Evolutionary conservation across 169 alveolate genomes (phyloP), one percentile per base, ranked within the genome.

Genomic region (Cryptosporidium muris): DNA sequence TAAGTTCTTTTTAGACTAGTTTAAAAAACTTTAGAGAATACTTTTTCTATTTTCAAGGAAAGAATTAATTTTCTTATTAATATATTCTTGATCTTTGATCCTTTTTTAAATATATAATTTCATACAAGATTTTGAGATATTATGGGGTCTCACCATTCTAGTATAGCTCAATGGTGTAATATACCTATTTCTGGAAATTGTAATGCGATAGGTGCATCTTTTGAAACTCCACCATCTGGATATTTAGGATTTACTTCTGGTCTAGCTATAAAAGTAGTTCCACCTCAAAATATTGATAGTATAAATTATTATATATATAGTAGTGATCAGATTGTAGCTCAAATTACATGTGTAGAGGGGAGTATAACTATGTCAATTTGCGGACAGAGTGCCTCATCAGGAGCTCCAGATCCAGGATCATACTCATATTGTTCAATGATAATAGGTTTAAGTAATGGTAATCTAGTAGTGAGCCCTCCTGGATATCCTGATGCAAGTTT

Each of bases 251-350:
- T 74, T 48, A 68, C 38, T 25, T 58, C 54, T 74, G 85, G 85
- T 16, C 54, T 74, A 68, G 85, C 85, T 2, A 40, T 74, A 68
- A 74, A 43, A 34, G 51, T 74, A 48, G 51, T 74, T 56, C 85
- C 85, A 2, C 16, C 40, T 9, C 7, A 12, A 9, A 68, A 74
- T 14, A 11, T 11, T 2, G 34, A 74, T 37, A 63, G 25, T 7
- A 2, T 11, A 7, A 58, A 58, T 16, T 9, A 45, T 12, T 3
- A 58, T n/a, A 0, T 2, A 4, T 43, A n/a, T 16, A 74, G 60
- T 5, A n/a, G 14, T 8, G 37, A 56, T 43, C 74, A 68, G 4
- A 7, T 8, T 43, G 16, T 74, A 25, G 85, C 85, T 3, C 42
- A 11, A 16, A 45, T 74, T 0, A 56, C 1, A 12, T 74, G 85